Percentiles rank a stretch among this genome's conserved stretches.
Conservation (phyloP, 2,329 filamentous ascomycete species). For the Aspergillus transmontanensis region DNA sequence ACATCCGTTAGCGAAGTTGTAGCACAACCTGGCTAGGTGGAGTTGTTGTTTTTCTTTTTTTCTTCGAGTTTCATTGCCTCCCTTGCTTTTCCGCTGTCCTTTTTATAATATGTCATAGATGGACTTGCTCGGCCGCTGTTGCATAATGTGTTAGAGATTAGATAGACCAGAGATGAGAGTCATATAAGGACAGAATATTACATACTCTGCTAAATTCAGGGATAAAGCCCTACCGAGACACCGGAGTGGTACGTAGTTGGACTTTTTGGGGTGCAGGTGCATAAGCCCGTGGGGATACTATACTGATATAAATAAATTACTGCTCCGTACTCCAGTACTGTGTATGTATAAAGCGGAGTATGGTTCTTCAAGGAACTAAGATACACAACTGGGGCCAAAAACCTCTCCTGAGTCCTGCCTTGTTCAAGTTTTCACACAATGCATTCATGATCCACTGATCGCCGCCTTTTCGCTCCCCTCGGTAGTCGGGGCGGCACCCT, state of each 20-base stretch:
- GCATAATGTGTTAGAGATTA: slow-evolving; percentile 2
- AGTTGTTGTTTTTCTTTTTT: neutral
- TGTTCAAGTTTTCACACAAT: no score
- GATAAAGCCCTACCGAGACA: neutral
- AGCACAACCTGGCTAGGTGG: neutral
- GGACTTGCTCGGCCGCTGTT: neutral
- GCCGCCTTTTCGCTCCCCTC: neutral
- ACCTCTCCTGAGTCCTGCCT: no score
- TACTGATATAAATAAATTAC: no score
- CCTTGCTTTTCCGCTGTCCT: neutral
- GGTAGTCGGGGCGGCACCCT: neutral
- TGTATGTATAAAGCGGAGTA: no score
- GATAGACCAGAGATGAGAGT: neutral
- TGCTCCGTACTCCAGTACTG: no score
- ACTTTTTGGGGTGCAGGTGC: no score
- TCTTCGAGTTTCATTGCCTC: neutral
- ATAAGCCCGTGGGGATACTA: no score
- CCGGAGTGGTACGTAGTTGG: no score
- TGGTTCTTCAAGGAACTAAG: no score
- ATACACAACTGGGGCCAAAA: no score
- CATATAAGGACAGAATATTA: neutral
- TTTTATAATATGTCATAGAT: slow-evolving; percentile 3
- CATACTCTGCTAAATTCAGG: neutral
- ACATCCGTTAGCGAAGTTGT: slow-evolving; percentile 2
- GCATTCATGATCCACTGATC: no score